These are phyloP conservation scores for Cucurbita moschata DNA, from an alignment of 306 rosid genomes.

Conservation along the genomic window DNA sequence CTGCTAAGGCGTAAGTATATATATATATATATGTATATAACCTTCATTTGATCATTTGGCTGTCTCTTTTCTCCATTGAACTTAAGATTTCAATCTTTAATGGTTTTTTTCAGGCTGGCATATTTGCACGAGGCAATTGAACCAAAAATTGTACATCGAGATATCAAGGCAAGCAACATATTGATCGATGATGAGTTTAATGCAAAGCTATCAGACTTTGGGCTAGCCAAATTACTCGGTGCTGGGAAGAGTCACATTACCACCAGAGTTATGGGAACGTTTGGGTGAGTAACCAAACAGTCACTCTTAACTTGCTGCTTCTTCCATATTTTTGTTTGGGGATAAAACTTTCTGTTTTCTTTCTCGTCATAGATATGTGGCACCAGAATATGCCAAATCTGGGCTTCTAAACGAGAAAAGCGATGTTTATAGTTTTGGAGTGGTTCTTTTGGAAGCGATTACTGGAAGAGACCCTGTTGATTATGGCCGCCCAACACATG, in stretches of 20 bases:
- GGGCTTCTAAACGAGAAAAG: slow-evolving; percentile 88
- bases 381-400: slow-evolving; percentile 93
- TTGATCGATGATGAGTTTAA: slow-evolving; percentile 76
- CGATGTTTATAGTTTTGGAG: slow-evolving; percentile 90
- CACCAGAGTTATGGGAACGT: slow-evolving; percentile 96
- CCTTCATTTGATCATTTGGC: neutral
- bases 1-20: slow-evolving; percentile 1
- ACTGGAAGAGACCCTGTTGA: slow-evolving; percentile 95
- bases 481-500: slow-evolving; percentile 56
- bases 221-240: slow-evolving; percentile 75
- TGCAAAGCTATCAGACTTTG: slow-evolving; percentile 92
- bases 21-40: neutral
- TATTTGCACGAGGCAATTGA: slow-evolving; percentile 95
- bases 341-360: neutral
- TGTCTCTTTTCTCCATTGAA: neutral
- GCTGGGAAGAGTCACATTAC: slow-evolving; percentile 83
- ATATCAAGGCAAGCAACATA: slow-evolving; percentile 86
- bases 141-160: slow-evolving; percentile 93
- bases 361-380: slow-evolving; percentile 46
- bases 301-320: neutral
- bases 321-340: neutral
- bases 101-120: slow-evolving; percentile 45
- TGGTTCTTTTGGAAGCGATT: slow-evolving; percentile 79
- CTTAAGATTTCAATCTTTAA: neutral
- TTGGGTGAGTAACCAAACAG: slow-evolving; percentile 55